phyloP scores from a whole-genome alignment of 2,329 filamentous ascomycete species.

The Xylaria sp. region DNA sequence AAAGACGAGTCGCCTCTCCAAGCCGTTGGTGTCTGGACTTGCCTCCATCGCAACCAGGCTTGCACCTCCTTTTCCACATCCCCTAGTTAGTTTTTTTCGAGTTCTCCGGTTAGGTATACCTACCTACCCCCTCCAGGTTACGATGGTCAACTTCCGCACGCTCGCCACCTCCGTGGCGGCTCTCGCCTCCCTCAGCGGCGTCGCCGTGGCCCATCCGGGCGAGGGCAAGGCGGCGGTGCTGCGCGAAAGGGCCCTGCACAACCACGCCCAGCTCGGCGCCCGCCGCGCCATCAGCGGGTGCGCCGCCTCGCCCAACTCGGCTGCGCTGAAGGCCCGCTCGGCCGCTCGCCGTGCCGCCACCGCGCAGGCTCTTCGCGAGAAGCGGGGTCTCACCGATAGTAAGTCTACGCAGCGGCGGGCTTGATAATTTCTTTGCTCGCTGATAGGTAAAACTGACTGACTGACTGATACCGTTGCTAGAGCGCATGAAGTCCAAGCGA shows the following conservation, averaged over 20 bases:
- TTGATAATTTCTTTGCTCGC: too few relatives aligned
- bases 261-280: conserved; percentile 37
- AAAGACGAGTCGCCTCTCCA: conserved; percentile 18
- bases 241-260: conserved; percentile 39
- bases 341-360: conserved; percentile 42
- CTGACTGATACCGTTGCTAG: conserved; percentile 13
- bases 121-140: conserved; percentile 11
- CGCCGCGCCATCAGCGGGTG: conserved; percentile 44
- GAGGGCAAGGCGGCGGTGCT: conserved; percentile 35
- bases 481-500: conserved; percentile 32
- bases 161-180: conserved; percentile 32
- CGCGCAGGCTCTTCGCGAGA: conserved; percentile 41
- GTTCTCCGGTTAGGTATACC: not conserved
- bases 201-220: conserved; percentile 43
- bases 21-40: not conserved
- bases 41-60: conserved; percentile 7
- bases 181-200: conserved; percentile 26
- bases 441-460: too few relatives aligned
- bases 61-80: conserved; percentile 19
- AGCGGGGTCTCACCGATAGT: conserved; percentile 36
- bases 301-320: conserved; percentile 38
- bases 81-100: conserved; percentile 6
- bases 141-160: conserved; percentile 33
- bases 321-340: conserved; percentile 42
- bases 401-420: conserved; percentile 15